A percentile compares a stretch with the other conserved stretches of the same genome.
Conservation (phyloP, 2,329 filamentous ascomycete species). For the Knufia petricola region DNA sequence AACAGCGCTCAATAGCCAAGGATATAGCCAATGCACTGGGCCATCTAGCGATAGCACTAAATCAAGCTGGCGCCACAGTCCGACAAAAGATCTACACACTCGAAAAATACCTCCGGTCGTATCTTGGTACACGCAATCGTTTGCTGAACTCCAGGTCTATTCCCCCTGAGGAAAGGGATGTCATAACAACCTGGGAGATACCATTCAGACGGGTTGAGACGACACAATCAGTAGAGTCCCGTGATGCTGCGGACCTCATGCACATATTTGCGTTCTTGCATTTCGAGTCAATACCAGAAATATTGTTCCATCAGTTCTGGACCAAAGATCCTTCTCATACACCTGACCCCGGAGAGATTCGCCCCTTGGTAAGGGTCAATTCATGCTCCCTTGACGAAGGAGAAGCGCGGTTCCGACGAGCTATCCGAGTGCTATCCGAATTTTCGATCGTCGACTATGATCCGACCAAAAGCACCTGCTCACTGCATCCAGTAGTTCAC, state of each 20-base stretch:
- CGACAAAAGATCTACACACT: conserved; percentile 19
- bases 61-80: conserved; percentile 24
- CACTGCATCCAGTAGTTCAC: conserved; percentile 13
- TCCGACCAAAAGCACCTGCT: conserved; percentile 7
- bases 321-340: no score
- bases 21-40: conserved; percentile 18
- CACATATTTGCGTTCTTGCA: conserved; percentile 15
- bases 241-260: conserved; percentile 12
- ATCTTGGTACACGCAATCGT: conserved; percentile 11
- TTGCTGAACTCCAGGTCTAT: conserved; percentile 8
- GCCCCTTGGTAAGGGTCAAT: no score
- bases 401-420: conserved; percentile 5
- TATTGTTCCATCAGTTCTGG: conserved; percentile 7
- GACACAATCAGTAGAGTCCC: neutral
- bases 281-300: conserved; percentile 8
- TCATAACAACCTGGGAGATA: conserved; percentile 14
- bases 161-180: conserved; percentile 3
- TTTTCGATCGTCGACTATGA: conserved; percentile 14
- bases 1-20: conserved; percentile 1
- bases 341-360: no score
- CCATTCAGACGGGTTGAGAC: conserved; percentile 11
- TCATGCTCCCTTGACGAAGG: neutral
- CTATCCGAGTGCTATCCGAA: conserved; percentile 10
- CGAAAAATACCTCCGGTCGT: conserved; percentile 22
- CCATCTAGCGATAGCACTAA: conserved; percentile 24